Conservation (phyloP, 768 basidiomycete species). For the Termitomyces sp. region DNA sequence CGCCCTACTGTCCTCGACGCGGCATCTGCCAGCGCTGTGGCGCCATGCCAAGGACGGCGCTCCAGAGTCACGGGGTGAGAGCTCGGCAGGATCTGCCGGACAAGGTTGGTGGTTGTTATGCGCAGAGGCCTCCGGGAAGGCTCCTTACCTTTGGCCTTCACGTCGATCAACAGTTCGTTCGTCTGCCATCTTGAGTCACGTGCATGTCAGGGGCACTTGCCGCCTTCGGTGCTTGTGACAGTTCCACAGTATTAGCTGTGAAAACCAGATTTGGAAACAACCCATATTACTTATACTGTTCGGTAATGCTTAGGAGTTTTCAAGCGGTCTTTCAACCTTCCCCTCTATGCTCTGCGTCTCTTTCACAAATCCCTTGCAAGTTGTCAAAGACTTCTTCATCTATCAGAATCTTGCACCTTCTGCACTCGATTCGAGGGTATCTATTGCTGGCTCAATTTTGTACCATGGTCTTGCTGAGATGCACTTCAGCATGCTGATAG, state of each 20-base stretch:
- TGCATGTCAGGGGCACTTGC: background rate
- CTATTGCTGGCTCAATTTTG: too few relatives aligned
- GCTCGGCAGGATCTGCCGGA: too few relatives aligned
- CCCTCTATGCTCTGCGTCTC: background rate
- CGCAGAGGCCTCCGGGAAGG: too few relatives aligned
- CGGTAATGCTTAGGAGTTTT: background rate
- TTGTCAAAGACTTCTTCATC: background rate
- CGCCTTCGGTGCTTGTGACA: background rate
- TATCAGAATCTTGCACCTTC: background rate
- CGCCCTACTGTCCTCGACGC: too few relatives aligned
- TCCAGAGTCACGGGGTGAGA: too few relatives aligned
- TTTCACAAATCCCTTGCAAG: background rate
- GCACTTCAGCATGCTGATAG: background rate
- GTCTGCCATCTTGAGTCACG: background rate
- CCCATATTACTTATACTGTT: background rate
- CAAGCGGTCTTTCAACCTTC: too few relatives aligned
- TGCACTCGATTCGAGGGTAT: background rate
- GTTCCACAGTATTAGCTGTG: background rate
- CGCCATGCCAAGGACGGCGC: too few relatives aligned
- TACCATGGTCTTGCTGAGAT: background rate
- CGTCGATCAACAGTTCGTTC: too few relatives aligned
- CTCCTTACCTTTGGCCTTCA: too few relatives aligned
- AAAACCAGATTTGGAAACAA: background rate
- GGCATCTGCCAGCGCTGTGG: too few relatives aligned
- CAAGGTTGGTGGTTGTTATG: too few relatives aligned